Percentiles rank a stretch among this genome's conserved stretches.
These are phyloP conservation scores for Salinomyces thailandicus DNA, from an alignment of 2,329 filamentous ascomycete genomes.

Conservation along the genomic window DNA sequence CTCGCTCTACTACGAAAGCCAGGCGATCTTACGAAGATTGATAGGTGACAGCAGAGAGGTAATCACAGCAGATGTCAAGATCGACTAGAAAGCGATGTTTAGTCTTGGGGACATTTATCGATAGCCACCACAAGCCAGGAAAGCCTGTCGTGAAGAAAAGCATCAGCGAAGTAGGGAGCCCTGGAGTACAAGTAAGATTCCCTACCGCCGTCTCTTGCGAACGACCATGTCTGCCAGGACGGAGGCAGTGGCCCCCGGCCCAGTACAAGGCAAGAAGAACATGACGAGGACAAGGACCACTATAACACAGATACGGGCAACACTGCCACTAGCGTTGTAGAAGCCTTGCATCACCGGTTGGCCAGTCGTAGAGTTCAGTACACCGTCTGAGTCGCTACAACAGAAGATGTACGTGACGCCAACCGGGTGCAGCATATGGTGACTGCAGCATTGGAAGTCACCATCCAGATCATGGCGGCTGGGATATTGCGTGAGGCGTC, in stretches of 20 bases:
- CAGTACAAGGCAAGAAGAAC: conserved; percentile 24
- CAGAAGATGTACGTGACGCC: conserved; percentile 25
- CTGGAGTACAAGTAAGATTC: background rate
- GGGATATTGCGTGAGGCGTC: conserved; percentile 14
- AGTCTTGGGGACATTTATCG: conserved; percentile 3
- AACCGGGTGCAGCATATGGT: conserved; percentile 18
- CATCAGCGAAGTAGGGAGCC: background rate
- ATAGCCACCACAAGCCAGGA: conserved; percentile 2
- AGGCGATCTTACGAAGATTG: conserved; percentile 21
- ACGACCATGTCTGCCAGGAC: conserved; percentile 26
- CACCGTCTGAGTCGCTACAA: conserved; percentile 12
- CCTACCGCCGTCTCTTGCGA: conserved; percentile 6
- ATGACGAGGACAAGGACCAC: conserved; percentile 25
- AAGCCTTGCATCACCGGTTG: conserved; percentile 21
- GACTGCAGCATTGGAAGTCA: conserved; percentile 15
- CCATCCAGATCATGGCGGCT: conserved; percentile 13
- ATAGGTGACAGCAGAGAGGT: conserved; percentile 25
- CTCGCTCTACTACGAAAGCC: background rate
- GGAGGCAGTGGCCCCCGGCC: conserved; percentile 29
- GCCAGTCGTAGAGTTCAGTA: conserved; percentile 1
- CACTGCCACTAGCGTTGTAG: conserved; percentile 24
- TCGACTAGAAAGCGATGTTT: conserved; percentile 19
- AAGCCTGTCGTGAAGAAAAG: conserved; percentile 1
- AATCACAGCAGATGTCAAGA: conserved; percentile 15
- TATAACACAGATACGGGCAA: conserved; percentile 23